These are phyloP conservation scores for Tolypocladium album DNA, from an alignment of 2,329 filamentous ascomycete species.

Conservation along the genomic window DNA sequence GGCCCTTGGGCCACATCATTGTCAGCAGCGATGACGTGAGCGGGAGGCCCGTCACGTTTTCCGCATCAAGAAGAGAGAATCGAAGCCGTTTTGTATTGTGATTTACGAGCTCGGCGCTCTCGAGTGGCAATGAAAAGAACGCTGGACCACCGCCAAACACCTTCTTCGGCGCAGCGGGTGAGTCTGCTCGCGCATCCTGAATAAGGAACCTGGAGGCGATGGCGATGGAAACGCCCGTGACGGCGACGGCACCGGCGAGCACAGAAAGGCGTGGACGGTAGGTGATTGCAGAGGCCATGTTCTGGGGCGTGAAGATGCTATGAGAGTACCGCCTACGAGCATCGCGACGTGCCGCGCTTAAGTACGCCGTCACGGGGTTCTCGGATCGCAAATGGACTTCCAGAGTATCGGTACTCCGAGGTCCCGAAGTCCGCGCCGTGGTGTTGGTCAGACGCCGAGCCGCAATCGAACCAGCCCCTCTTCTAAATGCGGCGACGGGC, in stretches of 20 bases:
- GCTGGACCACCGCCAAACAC: constrained; percentile 24
- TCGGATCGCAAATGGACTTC: neutral
- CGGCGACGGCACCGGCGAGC: neutral
- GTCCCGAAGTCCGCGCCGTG: neutral
- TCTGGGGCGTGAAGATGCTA: neutral
- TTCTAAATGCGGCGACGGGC: too few species aligned
- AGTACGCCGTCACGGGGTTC: neutral
- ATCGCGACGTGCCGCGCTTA: too few species aligned
- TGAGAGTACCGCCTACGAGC: too few species aligned
- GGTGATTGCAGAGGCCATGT: neutral
- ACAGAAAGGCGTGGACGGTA: neutral
- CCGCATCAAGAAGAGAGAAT: constrained; percentile 40
- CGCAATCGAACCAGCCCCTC: too few species aligned
- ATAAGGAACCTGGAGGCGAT: neutral
- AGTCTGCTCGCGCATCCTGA: neutral
- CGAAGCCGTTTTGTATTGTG: constrained; percentile 48
- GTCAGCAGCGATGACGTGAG: constrained; percentile 49
- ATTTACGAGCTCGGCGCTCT: constrained; percentile 41
- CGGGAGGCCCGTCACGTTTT: constrained; percentile 35
- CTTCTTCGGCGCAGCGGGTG: neutral
- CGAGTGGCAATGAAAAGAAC: constrained; percentile 36
- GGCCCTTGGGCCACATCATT: constrained; percentile 44
- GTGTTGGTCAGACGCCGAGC: neutral
- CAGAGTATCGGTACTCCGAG: neutral
- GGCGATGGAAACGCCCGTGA: neutral